phyloP scores from a whole-genome alignment of 225 moss, liverwort and hornwort genomes.

The Asterella californica region DNA sequence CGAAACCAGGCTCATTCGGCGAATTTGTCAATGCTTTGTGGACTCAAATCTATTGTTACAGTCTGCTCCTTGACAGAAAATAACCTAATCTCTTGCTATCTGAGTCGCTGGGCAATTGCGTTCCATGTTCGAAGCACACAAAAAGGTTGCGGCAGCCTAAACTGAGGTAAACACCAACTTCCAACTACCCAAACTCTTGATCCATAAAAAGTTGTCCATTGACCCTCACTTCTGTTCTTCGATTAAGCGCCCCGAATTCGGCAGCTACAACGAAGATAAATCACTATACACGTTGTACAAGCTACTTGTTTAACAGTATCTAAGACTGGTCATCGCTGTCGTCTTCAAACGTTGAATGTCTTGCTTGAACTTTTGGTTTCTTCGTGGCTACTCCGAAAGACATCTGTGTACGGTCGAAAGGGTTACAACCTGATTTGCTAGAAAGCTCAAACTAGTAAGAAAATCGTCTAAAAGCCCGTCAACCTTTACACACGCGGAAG shows the following conservation, averaged over 20 bases:
- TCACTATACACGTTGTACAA: conserved; percentile 4
- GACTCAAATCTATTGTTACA: not conserved
- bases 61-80: not conserved
- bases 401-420: conserved; percentile 38
- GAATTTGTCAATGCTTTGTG: not conserved
- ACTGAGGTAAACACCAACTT: not conserved
- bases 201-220: too few relatives aligned
- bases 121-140: not conserved
- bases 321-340: conserved; percentile 64
- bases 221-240: not conserved
- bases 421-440: too few relatives aligned
- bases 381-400: conserved; percentile 60
- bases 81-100: not conserved
- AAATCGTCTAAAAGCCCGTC: too few relatives aligned
- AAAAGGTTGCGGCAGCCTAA: not conserved
- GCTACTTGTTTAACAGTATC: not conserved
- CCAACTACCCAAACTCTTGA: too few relatives aligned
- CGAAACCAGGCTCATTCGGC: not conserved
- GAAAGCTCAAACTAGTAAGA: too few relatives aligned
- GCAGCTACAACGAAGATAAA: not conserved
- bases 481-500: not conserved
- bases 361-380: conserved; percentile 64
- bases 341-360: conserved; percentile 60
- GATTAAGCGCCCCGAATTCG: not conserved
- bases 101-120: not conserved